Conservation (phyloP, 257 asterid species). For the Fraxinus americana region DNA sequence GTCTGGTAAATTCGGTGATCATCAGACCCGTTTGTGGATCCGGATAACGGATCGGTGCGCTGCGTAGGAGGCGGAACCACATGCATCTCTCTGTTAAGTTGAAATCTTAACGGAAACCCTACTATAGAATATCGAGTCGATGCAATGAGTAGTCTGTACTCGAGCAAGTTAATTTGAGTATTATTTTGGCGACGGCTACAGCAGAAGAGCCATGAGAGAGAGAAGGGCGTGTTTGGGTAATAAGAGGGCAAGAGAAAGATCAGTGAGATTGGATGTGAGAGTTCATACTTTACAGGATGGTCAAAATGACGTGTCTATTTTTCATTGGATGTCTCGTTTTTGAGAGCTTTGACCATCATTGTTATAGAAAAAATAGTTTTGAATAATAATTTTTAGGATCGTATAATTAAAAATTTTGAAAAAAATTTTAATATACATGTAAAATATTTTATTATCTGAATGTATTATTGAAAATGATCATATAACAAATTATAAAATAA, state of each 20-base stretch:
- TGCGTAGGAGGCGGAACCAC: constrained; percentile 79
- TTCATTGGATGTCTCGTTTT: constrained; percentile 21
- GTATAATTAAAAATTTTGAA: too few relatives aligned
- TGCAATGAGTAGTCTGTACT: constrained; percentile 20
- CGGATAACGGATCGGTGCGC: constrained; percentile 72
- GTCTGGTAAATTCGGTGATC: constrained; percentile 75
- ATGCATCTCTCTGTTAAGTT: constrained; percentile 55
- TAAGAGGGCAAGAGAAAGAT: neutral
- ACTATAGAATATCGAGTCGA: constrained; percentile 17
- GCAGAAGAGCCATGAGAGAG: constrained; percentile 53
- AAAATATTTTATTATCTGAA: too few relatives aligned
- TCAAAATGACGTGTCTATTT: constrained; percentile 41
- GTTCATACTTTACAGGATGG: constrained; percentile 60
- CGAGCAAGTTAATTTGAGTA: constrained; percentile 22
- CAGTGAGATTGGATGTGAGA: constrained; percentile 43
- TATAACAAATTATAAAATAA: too few relatives aligned
- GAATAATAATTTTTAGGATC: too few relatives aligned
- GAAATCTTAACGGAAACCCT: constrained; percentile 34
- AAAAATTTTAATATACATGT: too few relatives aligned
- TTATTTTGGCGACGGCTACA: constrained; percentile 36
- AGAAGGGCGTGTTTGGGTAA: constrained; percentile 47
- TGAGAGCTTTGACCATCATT: too few relatives aligned
- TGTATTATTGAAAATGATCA: too few relatives aligned
- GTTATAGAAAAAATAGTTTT: too few relatives aligned
- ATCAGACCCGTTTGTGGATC: constrained; percentile 70